These are phyloP conservation scores for Camelina neglecta DNA, from an alignment of 345 rosid species.

Conservation along the genomic window DNA sequence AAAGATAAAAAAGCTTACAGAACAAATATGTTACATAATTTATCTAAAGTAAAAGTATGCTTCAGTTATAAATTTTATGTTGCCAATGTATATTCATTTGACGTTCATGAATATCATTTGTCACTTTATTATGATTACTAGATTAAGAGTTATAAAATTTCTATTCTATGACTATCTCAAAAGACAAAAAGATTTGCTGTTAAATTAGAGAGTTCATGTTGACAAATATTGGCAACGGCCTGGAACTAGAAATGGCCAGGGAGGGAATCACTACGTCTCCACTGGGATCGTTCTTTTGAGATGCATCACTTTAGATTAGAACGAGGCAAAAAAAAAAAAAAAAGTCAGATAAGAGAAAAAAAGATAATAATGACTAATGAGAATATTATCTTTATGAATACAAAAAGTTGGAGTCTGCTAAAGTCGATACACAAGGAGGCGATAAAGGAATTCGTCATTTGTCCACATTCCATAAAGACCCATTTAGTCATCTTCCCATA, in stretches of 20 bases:
- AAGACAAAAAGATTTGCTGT: neutral
- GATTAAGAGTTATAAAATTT: neutral
- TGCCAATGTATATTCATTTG: neutral
- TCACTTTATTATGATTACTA: neutral
- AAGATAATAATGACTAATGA: neutral
- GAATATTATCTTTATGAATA: slow-evolving; percentile 4
- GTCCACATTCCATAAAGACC: neutral
- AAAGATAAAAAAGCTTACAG: neutral
- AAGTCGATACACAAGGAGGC: slow-evolving; percentile 25
- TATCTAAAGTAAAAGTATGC: neutral
- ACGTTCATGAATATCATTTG: slow-evolving; percentile 6
- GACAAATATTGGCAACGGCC: neutral
- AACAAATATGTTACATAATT: neutral
- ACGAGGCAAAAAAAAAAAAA: neutral
- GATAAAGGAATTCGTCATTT: neutral
- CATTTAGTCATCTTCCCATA: slow-evolving; percentile 6
- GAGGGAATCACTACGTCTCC: slow-evolving; percentile 22
- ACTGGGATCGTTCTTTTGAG: slow-evolving; percentile 1
- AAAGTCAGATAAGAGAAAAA: neutral
- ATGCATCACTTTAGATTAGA: slow-evolving; percentile 12
- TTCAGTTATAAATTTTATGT: neutral
- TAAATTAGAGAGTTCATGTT: neutral
- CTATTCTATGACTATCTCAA: neutral
- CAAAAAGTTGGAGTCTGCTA: slow-evolving; percentile 20
- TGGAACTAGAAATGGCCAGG: slow-evolving; percentile 29